phyloP scores from a whole-genome alignment of 768 basidiomycete genomes.

The Hortiboletus flavorubellus region DNA sequence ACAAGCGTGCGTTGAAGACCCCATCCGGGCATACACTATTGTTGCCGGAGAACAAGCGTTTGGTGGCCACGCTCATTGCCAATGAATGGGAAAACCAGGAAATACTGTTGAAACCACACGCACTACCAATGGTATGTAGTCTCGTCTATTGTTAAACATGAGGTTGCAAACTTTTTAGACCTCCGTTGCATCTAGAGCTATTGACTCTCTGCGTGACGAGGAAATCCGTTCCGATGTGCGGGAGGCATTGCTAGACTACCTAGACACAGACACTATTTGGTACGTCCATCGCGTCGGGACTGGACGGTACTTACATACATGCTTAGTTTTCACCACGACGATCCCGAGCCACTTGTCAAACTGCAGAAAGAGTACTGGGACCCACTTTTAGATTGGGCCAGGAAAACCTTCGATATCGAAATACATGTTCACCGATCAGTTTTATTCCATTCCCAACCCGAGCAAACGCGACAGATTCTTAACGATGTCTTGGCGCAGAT shows the following conservation, averaged over 20 bases:
- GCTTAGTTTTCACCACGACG: slow-evolving; percentile 75
- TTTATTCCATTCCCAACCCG: slow-evolving; percentile 64
- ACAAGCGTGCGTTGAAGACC: slow-evolving; percentile 83
- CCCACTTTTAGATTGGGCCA: slow-evolving; percentile 80
- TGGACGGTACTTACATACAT: background rate
- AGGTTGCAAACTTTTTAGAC: slow-evolving; percentile 52
- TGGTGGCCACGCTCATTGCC: slow-evolving; percentile 83
- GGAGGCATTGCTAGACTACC: slow-evolving; percentile 69
- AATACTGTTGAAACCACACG: slow-evolving; percentile 80
- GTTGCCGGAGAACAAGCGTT: slow-evolving; percentile 63
- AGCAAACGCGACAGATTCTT: slow-evolving; percentile 62
- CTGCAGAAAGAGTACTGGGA: slow-evolving; percentile 86
- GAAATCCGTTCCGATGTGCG: slow-evolving; percentile 59
- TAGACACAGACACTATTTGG: slow-evolving; percentile 96
- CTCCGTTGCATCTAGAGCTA: slow-evolving; percentile 83
- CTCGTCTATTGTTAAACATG: background rate
- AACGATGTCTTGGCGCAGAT: slow-evolving; percentile 54
- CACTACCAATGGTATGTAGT: slow-evolving; percentile 76
- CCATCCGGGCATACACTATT: slow-evolving; percentile 75
- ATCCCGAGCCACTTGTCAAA: slow-evolving; percentile 68
- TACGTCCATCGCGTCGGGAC: slow-evolving; percentile 29
- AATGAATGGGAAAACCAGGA: slow-evolving; percentile 97
- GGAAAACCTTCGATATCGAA: slow-evolving; percentile 60
- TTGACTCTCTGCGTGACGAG: slow-evolving; percentile 69
- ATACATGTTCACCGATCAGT: slow-evolving; percentile 71